Conservation (phyloP, 176 grass and related monocot species). For the Tillandsia leiboldiana region DNA sequence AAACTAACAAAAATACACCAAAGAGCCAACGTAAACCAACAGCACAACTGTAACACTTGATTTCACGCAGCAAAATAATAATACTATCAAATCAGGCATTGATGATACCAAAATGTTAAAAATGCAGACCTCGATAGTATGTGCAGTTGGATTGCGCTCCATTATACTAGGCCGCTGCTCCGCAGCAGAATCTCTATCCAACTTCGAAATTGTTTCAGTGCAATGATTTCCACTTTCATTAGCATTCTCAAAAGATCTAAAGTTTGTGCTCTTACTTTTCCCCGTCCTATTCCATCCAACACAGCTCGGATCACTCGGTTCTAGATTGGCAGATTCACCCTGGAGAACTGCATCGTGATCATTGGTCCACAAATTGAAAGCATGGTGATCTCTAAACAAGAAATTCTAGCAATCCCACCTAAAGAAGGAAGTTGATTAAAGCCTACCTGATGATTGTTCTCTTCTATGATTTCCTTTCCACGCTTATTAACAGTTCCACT, state of each 20-base stretch:
- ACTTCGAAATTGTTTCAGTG: not conserved
- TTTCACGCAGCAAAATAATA: no score
- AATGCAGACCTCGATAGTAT: constrained; percentile 9
- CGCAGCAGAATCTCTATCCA: not conserved
- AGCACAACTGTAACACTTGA: no score
- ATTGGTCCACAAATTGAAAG: not conserved
- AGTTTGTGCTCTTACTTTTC: not conserved
- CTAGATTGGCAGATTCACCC: not conserved
- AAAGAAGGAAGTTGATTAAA: not conserved
- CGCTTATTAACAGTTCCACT: no score
- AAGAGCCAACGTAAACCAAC: no score
- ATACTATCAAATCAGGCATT: no score
- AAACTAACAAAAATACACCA: no score
- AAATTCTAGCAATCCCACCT: not conserved
- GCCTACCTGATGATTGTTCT: not conserved
- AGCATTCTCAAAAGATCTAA: not conserved
- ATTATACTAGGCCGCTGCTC: constrained; percentile 6
- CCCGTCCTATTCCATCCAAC: not conserved
- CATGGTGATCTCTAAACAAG: not conserved
- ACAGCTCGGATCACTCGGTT: not conserved
- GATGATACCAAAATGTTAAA: not conserved
- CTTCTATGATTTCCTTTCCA: not conserved
- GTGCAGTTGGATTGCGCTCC: constrained; percentile 17
- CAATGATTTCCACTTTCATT: not conserved
- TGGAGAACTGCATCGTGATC: not conserved